phyloP scores from a whole-genome alignment of 495 filamentous ascomycete genomes.

The Daldinia caldariorum region DNA sequence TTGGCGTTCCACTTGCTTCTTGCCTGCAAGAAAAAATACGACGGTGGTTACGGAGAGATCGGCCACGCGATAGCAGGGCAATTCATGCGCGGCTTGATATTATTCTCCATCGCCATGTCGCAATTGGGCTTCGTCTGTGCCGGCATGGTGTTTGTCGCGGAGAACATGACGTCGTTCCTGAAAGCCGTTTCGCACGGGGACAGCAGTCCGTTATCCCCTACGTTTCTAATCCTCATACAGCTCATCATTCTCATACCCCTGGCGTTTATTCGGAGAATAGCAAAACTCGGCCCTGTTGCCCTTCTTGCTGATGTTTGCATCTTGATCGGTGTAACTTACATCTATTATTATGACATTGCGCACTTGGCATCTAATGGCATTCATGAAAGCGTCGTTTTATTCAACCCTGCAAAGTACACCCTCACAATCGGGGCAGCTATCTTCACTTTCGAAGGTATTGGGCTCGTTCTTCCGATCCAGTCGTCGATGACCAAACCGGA shows the following conservation, averaged over 20 bases:
- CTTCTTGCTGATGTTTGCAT: slow-evolving; percentile 71
- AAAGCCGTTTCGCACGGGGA: slow-evolving; percentile 58
- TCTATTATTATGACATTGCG: slow-evolving; percentile 69
- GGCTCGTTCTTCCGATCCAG: slow-evolving; percentile 72
- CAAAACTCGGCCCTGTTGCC: slow-evolving; percentile 68
- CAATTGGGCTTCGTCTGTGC: slow-evolving; percentile 75
- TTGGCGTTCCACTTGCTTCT: slow-evolving; percentile 72
- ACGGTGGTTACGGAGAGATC: slow-evolving; percentile 71
- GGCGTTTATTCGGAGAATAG: slow-evolving; percentile 70
- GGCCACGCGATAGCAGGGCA: slow-evolving; percentile 64
- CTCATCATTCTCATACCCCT: slow-evolving; percentile 66
- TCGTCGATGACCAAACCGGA: slow-evolving; percentile 69
- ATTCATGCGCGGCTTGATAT: slow-evolving; percentile 62
- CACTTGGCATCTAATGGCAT: slow-evolving; percentile 57
- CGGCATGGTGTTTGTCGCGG: slow-evolving; percentile 72
- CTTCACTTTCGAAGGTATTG: slow-evolving; percentile 76
- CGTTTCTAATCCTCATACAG: slow-evolving; percentile 64
- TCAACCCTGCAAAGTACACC: slow-evolving; percentile 69
- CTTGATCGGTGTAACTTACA: slow-evolving; percentile 69
- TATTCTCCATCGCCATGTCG: slow-evolving; percentile 69
- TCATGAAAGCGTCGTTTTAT: slow-evolving; percentile 62
- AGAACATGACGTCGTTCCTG: slow-evolving; percentile 68
- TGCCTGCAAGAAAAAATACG: slow-evolving; percentile 60
- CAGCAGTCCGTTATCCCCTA: slow-evolving; percentile 54
- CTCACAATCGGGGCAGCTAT: slow-evolving; percentile 71